Evolutionary conservation across 805 yeast species (phyloP).

Genomic region (Saccharomycopsis amapae): DNA sequence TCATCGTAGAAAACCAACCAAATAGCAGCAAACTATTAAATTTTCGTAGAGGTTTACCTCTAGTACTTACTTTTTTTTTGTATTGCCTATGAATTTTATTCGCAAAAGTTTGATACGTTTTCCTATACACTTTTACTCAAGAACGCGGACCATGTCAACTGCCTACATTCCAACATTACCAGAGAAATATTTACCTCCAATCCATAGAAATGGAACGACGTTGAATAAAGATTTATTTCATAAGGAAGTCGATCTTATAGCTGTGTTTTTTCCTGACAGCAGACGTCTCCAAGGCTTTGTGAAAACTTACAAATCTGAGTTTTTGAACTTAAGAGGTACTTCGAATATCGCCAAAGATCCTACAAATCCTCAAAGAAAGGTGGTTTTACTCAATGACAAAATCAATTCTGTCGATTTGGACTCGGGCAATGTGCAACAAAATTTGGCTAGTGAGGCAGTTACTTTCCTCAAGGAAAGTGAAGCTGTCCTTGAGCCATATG

Average conservation of each 20-base stretch:
- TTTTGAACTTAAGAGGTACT: slow-evolving; percentile 63
- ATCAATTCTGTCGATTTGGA: slow-evolving; percentile 27
- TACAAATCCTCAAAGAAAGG: slow-evolving; percentile 2
- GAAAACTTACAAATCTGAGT: slow-evolving; percentile 45
- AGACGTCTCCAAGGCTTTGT: slow-evolving; percentile 50
- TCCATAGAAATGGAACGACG: slow-evolving; percentile 52
- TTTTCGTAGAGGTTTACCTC: too few species aligned
- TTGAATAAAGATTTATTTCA: slow-evolving; percentile 64
- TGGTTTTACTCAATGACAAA: slow-evolving; percentile 54
- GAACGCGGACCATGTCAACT: neutral
- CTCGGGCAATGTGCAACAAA: slow-evolving; percentile 31
- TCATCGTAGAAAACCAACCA: too few species aligned
- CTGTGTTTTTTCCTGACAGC: slow-evolving; percentile 66
- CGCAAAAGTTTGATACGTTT: neutral
- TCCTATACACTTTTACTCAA: neutral
- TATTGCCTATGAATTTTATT: too few species aligned
- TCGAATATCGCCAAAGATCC: slow-evolving; percentile 53
- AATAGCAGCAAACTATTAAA: too few species aligned
- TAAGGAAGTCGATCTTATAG: slow-evolving; percentile 51
- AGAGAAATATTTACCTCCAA: slow-evolving; percentile 49
- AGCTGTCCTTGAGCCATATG: slow-evolving; percentile 45
- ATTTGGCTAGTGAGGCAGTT: slow-evolving; percentile 36
- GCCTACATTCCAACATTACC: slow-evolving; percentile 1
- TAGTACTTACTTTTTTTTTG: too few species aligned
- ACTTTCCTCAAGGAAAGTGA: slow-evolving; percentile 40